Conservation (phyloP, 2,329 filamentous ascomycete species). For the Beauveria pseudobassiana region DNA sequence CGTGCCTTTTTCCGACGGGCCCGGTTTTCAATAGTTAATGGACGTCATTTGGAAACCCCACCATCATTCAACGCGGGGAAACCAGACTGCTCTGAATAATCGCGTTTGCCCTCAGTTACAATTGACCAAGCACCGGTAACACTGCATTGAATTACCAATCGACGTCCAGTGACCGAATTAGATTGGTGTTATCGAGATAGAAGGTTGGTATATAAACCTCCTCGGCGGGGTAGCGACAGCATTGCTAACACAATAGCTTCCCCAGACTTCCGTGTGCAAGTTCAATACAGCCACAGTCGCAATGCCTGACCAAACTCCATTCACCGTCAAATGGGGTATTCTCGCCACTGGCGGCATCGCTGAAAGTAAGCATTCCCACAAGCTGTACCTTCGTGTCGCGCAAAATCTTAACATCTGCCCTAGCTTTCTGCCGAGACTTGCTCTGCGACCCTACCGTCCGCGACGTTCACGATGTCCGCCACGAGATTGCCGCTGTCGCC, state of each 20-base stretch:
- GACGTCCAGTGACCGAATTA: neutral
- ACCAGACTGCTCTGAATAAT: neutral
- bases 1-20: neutral
- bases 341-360: slow-evolving; percentile 54
- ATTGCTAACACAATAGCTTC: neutral
- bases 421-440: slow-evolving; percentile 69
- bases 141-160: no score
- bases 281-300: slow-evolving; percentile 11
- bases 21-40: neutral
- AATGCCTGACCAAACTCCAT: slow-evolving; percentile 35
- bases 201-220: neutral
- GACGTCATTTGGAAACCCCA: slow-evolving; percentile 3
- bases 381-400: neutral
- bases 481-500: slow-evolving; percentile 71
- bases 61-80: neutral
- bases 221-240: neutral
- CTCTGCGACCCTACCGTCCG: slow-evolving; percentile 65
- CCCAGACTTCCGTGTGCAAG: neutral
- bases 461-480: slow-evolving; percentile 62
- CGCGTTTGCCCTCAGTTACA: neutral
- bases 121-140: no score
- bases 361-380: slow-evolving; percentile 34
- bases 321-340: slow-evolving; percentile 51
- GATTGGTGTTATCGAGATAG: neutral
- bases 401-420: neutral